These are phyloP conservation scores for Aspergillaceae sp. DNA, from an alignment of 2,329 filamentous ascomycete species.

Conservation along the genomic window DNA sequence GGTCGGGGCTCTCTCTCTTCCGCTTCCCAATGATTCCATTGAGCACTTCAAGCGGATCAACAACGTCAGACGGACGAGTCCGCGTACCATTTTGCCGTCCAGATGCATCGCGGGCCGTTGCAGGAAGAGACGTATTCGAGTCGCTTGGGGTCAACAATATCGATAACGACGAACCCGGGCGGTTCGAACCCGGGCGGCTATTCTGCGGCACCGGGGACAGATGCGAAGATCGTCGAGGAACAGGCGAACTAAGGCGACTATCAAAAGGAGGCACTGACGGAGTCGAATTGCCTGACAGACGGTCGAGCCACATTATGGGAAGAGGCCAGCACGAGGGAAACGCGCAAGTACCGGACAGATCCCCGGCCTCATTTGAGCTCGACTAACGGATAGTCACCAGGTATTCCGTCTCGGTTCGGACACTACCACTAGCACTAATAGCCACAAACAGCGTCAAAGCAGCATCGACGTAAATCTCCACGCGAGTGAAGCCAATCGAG, in stretches of 20 bases:
- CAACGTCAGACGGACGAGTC: constrained; percentile 46
- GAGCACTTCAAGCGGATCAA: constrained; percentile 65
- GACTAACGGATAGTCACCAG: background rate
- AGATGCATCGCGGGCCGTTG: constrained; percentile 54
- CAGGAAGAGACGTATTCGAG: constrained; percentile 66
- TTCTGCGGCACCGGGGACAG: constrained; percentile 61
- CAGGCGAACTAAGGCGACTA: constrained; percentile 62
- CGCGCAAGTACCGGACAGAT: constrained; percentile 7
- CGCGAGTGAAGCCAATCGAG: too few species aligned
- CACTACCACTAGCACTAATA: too few species aligned
- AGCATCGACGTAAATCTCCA: background rate
- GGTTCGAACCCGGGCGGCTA: constrained; percentile 57
- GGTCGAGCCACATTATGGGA: constrained; percentile 75
- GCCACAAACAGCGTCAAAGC: background rate
- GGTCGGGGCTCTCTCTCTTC: constrained; percentile 5
- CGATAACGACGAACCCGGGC: constrained; percentile 69
- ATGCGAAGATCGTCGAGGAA: constrained; percentile 57
- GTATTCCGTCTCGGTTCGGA: too few species aligned
- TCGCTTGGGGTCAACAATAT: constrained; percentile 62
- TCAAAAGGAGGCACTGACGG: constrained; percentile 53
- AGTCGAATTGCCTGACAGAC: constrained; percentile 64
- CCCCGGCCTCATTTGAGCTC: constrained; percentile 7
- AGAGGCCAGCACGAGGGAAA: constrained; percentile 6
- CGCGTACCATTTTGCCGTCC: constrained; percentile 51
- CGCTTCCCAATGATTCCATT: constrained; percentile 47